phyloP scores from a whole-genome alignment of 176 grass and related monocot species.

The Hordeum vulgare region DNA sequence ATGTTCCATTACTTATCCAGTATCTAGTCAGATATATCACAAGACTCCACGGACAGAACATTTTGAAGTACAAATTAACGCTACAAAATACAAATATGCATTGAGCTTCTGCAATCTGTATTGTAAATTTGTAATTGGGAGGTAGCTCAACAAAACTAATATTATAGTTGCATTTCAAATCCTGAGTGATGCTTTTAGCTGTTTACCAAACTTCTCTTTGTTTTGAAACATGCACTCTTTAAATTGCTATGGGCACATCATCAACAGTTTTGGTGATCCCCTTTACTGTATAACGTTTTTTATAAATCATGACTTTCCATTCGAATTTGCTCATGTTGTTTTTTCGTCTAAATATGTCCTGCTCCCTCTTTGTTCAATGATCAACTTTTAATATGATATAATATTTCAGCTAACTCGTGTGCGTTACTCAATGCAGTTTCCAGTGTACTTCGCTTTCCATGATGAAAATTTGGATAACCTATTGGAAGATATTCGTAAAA shows the following conservation, averaged over 20 bases:
- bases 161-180: not conserved
- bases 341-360: not conserved
- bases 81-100: not conserved
- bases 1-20: not conserved
- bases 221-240: not conserved
- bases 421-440: conserved; percentile 62
- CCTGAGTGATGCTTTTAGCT: not conserved
- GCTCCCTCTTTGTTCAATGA: not conserved
- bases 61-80: not conserved
- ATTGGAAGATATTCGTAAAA: conserved; percentile 71
- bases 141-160: not conserved
- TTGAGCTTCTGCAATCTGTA: not conserved
- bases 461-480: conserved; percentile 58
- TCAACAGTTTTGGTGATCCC: not conserved
- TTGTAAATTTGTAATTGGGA: not conserved
- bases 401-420: conserved; percentile 7
- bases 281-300: not conserved
- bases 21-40: not conserved
- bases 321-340: not conserved
- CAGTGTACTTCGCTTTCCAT: conserved; percentile 83
- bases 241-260: not conserved
- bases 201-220: not conserved
- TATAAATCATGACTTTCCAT: not conserved
- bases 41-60: not conserved
- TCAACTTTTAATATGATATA: not conserved